Conservation (phyloP, 2,329 filamentous ascomycete genomes). For the Fusarium sterilihyphosum region DNA sequence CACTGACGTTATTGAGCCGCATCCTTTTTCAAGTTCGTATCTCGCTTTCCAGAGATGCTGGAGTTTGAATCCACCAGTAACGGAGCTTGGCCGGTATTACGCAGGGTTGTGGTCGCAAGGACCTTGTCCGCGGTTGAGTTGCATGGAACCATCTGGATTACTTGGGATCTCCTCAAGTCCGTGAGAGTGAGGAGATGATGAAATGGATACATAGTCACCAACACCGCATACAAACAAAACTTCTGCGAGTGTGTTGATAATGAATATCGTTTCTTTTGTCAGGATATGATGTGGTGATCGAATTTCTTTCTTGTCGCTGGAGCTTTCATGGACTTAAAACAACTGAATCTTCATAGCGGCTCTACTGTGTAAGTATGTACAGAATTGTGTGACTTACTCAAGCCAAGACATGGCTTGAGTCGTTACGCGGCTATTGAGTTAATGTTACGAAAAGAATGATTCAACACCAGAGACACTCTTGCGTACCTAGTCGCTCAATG, state of each 20-base stretch:
- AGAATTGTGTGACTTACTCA: constrained; percentile 6
- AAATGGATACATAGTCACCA: not conserved
- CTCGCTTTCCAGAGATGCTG: not conserved
- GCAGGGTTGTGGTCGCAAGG: constrained; percentile 24
- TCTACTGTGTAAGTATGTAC: not conserved
- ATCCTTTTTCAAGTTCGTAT: constrained; percentile 1
- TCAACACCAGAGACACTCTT: not conserved
- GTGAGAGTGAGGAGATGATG: not conserved
- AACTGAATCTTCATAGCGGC: not conserved
- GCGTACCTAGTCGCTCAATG: constrained; percentile 4
- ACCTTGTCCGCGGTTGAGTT: constrained; percentile 16
- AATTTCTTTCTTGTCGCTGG: not conserved
- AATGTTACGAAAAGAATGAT: constrained; percentile 33
- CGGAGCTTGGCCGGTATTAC: constrained; percentile 26
- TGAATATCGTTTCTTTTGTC: not conserved
- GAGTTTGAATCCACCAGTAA: constrained; percentile 26
- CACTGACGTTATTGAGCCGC: constrained; percentile 37
- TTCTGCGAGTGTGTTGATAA: not conserved
- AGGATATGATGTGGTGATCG: not conserved
- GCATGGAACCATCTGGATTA: constrained; percentile 30
- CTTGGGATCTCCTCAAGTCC: constrained; percentile 12
- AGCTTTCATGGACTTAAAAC: not conserved
- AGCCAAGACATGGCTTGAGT: constrained; percentile 17
- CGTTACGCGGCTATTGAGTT: constrained; percentile 22
- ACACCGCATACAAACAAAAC: not conserved